phyloP scores from a whole-genome alignment of 75 land plant genomes.

The Selaginella moellendorffii region DNA sequence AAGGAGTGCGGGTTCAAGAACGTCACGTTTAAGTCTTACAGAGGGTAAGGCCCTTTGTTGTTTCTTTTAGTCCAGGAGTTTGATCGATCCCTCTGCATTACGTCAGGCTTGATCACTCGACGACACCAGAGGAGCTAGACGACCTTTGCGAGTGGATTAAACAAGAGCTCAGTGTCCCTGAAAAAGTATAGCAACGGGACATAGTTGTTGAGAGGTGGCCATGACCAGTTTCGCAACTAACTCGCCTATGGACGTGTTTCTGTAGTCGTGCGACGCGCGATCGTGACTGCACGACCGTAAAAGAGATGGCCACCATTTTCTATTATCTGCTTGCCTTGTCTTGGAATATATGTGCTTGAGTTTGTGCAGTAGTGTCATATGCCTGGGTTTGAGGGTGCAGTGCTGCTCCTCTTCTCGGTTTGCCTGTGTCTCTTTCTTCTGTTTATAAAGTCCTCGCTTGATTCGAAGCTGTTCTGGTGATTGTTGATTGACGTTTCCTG shows the following conservation, averaged over 20 bases:
- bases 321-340: not conserved
- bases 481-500: no score
- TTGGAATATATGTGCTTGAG: not conserved
- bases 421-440: not conserved
- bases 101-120: not conserved
- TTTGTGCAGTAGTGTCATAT: not conserved
- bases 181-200: no score
- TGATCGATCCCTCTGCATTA: not conserved
- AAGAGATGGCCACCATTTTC: not conserved
- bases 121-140: not conserved
- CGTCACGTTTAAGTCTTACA: constrained; percentile 49
- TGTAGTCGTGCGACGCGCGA: no score
- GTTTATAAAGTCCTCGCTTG: not conserved
- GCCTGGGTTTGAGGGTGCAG: not conserved
- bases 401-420: not conserved
- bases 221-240: no score
- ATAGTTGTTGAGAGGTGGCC: no score
- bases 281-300: not conserved
- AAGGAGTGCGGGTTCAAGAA: constrained; percentile 36
- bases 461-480: not conserved
- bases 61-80: not conserved
- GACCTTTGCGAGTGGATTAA: not conserved
- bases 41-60: constrained; percentile 31
- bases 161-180: not conserved
- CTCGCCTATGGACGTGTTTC: no score